Base-by-base conservation (phyloP, 768 basidiomycete genomes). In the Lanmaoa pseudosensibilis region DNA sequence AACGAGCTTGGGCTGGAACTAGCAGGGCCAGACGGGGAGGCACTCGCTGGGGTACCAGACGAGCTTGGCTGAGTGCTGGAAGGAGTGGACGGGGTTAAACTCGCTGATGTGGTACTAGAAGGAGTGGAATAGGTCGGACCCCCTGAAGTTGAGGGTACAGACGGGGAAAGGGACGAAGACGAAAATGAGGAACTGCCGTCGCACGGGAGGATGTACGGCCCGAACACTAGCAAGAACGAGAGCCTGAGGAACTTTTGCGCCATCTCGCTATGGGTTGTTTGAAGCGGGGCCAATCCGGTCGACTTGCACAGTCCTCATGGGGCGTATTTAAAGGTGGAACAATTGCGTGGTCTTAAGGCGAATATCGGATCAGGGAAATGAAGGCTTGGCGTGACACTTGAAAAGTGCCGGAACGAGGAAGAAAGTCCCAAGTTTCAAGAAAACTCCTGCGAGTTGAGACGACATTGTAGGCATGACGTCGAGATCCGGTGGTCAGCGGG, bases 231-330 rank as follows among this genome's bases (percentile, higher is more conserved):
- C 34, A 69, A 47, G 16, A 59, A 54, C 19, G 46, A 58, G 40
- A 67, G 25, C 19, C 41, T 34, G 47, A 56, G 43, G 11, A 57
- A 15, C 9, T n/a, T 60, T 10, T n/a, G 52, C 27, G 27, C 57
- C 71, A 70, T 72, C 60, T 52, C 38, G 36, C 23, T 12, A 6
- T 21, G 54, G 32, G 46, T 5, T 2, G n/a, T 4, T 47, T n/a
- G n/a, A n/a, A 34, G 46, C 19, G 48, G 58, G 49, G 45, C 9
- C 37, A 13, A 16, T n/a, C n/a, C 19, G 40, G 27, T 48, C 12
- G 7, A 51, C 38, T 8, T 21, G 32, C 30, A 19, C 30, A 30
- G 19, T 21, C 15, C 9, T 25, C 18, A 27, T 30, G 12, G 0
- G 5, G 23, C 15, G 30, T 52, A 52, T 63, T 58, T 63, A 62